Base-by-base conservation (phyloP, 371 early-diverging fungal species). In the Capillidium heterosporum region DNA sequence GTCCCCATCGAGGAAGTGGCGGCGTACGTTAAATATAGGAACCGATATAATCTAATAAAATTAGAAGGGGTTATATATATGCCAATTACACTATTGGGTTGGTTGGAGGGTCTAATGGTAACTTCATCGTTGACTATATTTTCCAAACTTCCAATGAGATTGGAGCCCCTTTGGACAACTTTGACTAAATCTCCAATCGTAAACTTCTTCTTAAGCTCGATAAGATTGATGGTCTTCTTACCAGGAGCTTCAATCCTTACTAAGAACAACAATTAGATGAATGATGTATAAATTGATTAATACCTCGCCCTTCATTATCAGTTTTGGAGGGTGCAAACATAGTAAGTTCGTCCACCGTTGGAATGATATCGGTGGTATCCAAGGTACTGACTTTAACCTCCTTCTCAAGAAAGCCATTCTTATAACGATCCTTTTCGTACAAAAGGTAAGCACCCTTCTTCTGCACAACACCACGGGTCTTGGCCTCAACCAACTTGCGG, bases 341-440 rank as follows among this genome's bases (percentile, higher is more conserved):
- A n/a, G 86, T 79, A 50, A 93, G 86, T 66, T 98, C 97, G 56
- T 94, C 95, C 60, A 96, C 71, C 2, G 91, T 87, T 8, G 95
- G 93, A 56, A 81, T 86, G 19, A 91, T 83, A 17, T 55, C 32
- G 26, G 15, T 26, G 17, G 40, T 63, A 44, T 82, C 83, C 48
- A 98, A 60, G 4, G 80, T 75, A 11, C 76, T 65, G 19, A 87
- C 69, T 65, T 91, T 89, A 63, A 96, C 71, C 44, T 82, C 84
- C 67, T 89, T 90, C 64, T 89, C 87, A 54, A 96, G 65, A 60
- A 86, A 96, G 1, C 98, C 98, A 62, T 90, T 81, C 13, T 78
- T 71, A 67, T 85, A 95, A 46, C 71, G 67, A 48, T 96, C 96
- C 48, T 76, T 76, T 48, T 79, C 80, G 65, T 84, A 89, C 2